Evolutionary conservation across 1,284 basidiomycete genomes (phyloP).

Genomic region (Athelia sp.): DNA sequence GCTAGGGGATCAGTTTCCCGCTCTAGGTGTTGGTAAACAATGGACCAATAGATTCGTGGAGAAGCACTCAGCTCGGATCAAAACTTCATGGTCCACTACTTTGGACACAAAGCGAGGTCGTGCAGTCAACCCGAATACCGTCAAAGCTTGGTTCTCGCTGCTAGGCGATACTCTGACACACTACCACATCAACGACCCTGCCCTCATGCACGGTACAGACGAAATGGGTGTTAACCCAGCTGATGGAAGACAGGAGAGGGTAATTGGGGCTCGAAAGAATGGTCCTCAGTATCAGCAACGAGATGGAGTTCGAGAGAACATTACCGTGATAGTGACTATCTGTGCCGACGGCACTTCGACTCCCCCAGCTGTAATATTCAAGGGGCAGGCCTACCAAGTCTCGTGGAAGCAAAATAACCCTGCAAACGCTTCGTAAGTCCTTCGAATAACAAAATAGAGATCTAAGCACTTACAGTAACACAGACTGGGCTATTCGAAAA

Average conservation of each 20-base stretch:
- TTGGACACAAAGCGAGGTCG: conserved; percentile 24
- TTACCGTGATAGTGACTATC: conserved; percentile 23
- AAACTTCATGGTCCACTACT: conserved; percentile 20
- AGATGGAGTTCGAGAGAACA: conserved; percentile 18
- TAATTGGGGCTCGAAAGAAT: conserved; percentile 11
- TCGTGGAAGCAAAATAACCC: not conserved
- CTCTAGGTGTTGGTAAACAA: conserved; percentile 6
- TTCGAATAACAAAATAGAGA: not conserved
- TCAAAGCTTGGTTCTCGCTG: conserved; percentile 22
- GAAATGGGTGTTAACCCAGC: conserved; percentile 19
- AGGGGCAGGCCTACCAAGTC: not conserved
- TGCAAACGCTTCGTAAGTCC: conserved; percentile 1
- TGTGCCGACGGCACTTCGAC: conserved; percentile 21
- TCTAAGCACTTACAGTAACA: not conserved
- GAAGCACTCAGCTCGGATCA: conserved; percentile 20
- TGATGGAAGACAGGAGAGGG: conserved; percentile 7
- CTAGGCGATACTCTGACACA: conserved; percentile 16
- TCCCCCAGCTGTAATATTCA: not conserved
- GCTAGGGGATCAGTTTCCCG: conserved; percentile 21
- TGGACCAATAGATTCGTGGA: conserved; percentile 14
- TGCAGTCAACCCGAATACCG: conserved; percentile 27
- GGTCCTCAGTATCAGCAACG: conserved; percentile 19
- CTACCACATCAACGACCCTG: conserved; percentile 6
- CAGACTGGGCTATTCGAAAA: not conserved
- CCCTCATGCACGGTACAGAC: conserved; percentile 18